phyloP scores from a whole-genome alignment of 345 rosid genomes.

The Rhizophora apiculata region DNA sequence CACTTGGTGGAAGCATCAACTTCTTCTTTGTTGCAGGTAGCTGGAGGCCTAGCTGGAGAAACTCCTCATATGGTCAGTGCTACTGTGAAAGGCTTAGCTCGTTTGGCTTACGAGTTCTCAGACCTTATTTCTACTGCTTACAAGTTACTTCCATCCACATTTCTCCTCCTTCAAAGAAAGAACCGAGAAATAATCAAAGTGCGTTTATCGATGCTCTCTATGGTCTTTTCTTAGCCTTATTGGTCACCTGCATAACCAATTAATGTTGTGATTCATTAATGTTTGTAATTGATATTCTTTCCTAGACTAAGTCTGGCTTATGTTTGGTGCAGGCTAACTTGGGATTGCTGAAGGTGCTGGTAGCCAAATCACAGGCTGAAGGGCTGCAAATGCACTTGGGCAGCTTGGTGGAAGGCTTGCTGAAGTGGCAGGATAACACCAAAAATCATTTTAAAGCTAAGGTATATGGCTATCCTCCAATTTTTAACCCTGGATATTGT shows the following conservation, averaged over 20 bases:
- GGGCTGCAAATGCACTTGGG: slow-evolving; percentile 66
- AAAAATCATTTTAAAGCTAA: slow-evolving; percentile 88
- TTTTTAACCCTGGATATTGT: neutral
- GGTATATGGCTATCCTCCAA: slow-evolving; percentile 37
- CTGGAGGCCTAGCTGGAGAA: slow-evolving; percentile 92
- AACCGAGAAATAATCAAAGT: slow-evolving; percentile 89
- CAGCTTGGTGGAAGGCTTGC: slow-evolving; percentile 77
- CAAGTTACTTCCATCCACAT: slow-evolving; percentile 82
- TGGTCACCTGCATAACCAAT: neutral
- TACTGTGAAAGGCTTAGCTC: slow-evolving; percentile 91
- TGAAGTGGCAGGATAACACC: slow-evolving; percentile 78
- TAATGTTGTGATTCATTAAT: neutral
- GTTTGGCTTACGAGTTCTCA: slow-evolving; percentile 87
- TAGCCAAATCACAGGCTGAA: slow-evolving; percentile 85
- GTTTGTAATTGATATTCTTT: neutral
- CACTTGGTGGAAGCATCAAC: neutral
- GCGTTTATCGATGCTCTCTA: slow-evolving; percentile 16
- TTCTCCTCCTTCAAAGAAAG: slow-evolving; percentile 79
- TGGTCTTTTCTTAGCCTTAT: neutral
- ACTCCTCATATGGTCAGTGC: slow-evolving; percentile 98
- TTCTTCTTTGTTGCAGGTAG: slow-evolving; percentile 52
- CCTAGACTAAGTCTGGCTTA: slow-evolving; percentile 7
- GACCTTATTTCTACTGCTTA: slow-evolving; percentile 78
- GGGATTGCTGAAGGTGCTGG: slow-evolving; percentile 85
- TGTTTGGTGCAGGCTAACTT: slow-evolving; percentile 73